A percentile compares a stretch with the other conserved stretches of the same genome.
phyloP scores from a whole-genome alignment of 371 early-diverging fungal species.

The Mucor velutinosus region DNA sequence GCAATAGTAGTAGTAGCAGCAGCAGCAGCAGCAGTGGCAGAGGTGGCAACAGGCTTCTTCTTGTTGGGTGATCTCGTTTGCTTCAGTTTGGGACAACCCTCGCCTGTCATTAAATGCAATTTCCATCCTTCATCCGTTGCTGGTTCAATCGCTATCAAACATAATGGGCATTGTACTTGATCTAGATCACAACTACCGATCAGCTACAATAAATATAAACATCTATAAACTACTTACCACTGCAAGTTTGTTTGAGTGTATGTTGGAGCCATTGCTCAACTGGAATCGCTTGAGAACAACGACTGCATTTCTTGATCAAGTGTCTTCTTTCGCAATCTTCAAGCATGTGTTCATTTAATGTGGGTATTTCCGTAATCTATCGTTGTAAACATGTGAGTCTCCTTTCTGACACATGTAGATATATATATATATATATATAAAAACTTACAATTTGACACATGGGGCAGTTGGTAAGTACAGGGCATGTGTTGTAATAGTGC shows the following conservation, averaged over 20 bases:
- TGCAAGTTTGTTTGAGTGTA: constrained; percentile 51
- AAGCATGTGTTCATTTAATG: constrained; percentile 64
- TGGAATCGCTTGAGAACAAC: constrained; percentile 64
- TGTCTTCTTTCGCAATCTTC: constrained; percentile 67
- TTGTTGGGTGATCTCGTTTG: constrained; percentile 13
- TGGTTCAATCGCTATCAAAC: constrained; percentile 56
- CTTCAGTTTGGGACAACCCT: constrained; percentile 53
- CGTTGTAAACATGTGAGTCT: not conserved
- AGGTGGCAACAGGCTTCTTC: not conserved
- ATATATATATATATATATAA: too few relatives aligned
- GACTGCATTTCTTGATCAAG: constrained; percentile 63
- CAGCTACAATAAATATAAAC: not conserved
- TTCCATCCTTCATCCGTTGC: constrained; percentile 71
- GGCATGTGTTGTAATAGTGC: constrained; percentile 81
- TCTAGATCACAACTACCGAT: not conserved
- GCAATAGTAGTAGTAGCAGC: not conserved
- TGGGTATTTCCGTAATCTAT: constrained; percentile 76
- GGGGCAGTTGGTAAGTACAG: constrained; percentile 70
- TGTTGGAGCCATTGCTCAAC: constrained; percentile 65
- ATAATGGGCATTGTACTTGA: constrained; percentile 67
- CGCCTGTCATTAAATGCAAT: constrained; percentile 57
- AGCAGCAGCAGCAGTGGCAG: not conserved
- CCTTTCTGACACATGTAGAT: not conserved
- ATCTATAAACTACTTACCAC: constrained; percentile 27
- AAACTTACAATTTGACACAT: constrained; percentile 68